These are phyloP conservation scores for Verbena officinalis DNA, from an alignment of 257 asterid species.

Conservation along the genomic window DNA sequence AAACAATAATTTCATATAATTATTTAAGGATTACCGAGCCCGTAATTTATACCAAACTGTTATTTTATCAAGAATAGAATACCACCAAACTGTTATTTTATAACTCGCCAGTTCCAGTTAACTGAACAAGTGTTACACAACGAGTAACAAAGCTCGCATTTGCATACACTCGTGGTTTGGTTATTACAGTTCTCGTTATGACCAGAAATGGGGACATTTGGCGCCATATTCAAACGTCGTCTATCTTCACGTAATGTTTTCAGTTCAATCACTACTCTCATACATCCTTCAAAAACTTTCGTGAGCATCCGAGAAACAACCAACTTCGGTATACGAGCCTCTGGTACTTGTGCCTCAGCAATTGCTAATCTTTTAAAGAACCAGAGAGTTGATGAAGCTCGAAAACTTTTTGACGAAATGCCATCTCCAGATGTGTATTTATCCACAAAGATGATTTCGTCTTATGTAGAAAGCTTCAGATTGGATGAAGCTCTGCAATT, in stretches of 20 bases:
- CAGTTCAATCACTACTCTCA: slow-evolving; percentile 8
- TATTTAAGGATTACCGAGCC: too few relatives aligned
- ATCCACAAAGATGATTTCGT: slow-evolving; percentile 63
- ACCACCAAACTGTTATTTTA: too few relatives aligned
- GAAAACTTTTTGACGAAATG: slow-evolving; percentile 31
- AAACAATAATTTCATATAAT: too few relatives aligned
- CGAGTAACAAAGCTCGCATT: too few relatives aligned
- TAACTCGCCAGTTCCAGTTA: too few relatives aligned
- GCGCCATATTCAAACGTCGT: slow-evolving; percentile 40
- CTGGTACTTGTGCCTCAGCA: slow-evolving; percentile 30
- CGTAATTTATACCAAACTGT: too few relatives aligned
- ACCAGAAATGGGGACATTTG: slow-evolving; percentile 32
- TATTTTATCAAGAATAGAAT: too few relatives aligned
- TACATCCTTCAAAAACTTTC: slow-evolving; percentile 30
- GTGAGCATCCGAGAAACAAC: slow-evolving; percentile 18
- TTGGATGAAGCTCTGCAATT: slow-evolving; percentile 64
- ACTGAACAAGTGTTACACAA: too few relatives aligned
- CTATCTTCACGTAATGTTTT: slow-evolving; percentile 24
- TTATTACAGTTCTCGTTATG: slow-evolving; percentile 21
- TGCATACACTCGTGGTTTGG: not conserved
- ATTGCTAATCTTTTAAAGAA: slow-evolving; percentile 29
- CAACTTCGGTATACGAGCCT: slow-evolving; percentile 8
- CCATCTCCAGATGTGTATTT: slow-evolving; percentile 52
- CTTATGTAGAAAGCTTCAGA: slow-evolving; percentile 47
- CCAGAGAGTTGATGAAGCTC: slow-evolving; percentile 41